Evolutionary conservation across 2,329 filamentous ascomycete genomes (phyloP).

Genomic region (Aspergillus sp.): DNA sequence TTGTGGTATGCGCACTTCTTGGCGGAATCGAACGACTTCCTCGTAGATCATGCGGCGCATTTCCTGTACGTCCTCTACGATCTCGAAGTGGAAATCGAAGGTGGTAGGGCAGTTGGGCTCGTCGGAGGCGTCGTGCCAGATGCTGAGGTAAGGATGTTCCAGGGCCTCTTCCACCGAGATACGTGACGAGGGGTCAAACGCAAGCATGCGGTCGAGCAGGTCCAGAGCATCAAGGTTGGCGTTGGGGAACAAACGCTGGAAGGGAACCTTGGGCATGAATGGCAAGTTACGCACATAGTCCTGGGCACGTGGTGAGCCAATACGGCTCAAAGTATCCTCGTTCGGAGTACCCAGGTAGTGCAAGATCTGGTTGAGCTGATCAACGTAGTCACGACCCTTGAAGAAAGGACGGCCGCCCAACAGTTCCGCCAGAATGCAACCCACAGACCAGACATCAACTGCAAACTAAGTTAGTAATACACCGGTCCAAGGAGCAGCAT

Average conservation of each 20-base stretch:
- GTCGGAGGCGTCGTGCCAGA: constrained; percentile 97
- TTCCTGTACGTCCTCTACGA: constrained; percentile 89
- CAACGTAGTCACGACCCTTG: constrained; percentile 98
- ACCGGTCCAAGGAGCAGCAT: constrained; percentile 1
- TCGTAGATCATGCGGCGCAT: constrained; percentile 97
- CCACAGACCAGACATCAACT: constrained; percentile 99
- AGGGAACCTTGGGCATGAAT: constrained; percentile 90
- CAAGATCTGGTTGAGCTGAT: constrained; percentile 98
- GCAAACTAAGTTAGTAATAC: constrained; percentile 16
- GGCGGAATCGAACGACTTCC: constrained; percentile 87
- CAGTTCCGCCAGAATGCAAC: constrained; percentile 94
- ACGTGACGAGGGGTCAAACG: constrained; percentile 90
- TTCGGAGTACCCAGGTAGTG: constrained; percentile 97
- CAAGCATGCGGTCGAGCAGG: constrained; percentile 93
- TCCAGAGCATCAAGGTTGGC: constrained; percentile 96
- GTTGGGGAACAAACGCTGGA: constrained; percentile 83
- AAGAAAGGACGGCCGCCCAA: constrained; percentile 97
- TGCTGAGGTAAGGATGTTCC: constrained; percentile 92
- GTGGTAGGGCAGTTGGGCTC: constrained; percentile 90
- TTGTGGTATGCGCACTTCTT: constrained; percentile 54
- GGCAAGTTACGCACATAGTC: constrained; percentile 97
- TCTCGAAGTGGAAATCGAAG: constrained; percentile 98
- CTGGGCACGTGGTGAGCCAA: constrained; percentile 91
- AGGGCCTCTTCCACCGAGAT: constrained; percentile 94
- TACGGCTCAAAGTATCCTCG: constrained; percentile 88